Evolutionary conservation across 768 basidiomycete genomes (phyloP).

Genomic region (Tricholoma matsutake): DNA sequence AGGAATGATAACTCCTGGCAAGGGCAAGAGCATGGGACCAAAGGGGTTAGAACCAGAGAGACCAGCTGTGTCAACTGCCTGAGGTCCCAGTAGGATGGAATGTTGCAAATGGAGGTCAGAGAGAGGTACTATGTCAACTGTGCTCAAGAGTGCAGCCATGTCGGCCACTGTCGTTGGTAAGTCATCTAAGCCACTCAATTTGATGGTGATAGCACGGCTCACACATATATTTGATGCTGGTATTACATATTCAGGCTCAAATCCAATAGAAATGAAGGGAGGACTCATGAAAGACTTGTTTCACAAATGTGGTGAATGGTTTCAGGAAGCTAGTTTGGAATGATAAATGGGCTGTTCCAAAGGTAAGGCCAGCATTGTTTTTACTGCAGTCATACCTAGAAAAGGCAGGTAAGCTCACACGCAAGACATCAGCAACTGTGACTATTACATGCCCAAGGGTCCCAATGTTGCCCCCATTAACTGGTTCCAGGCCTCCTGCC

Average conservation of each 20-base stretch:
- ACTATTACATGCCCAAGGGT: background rate
- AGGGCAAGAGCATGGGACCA: background rate
- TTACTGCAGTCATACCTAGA: constrained; percentile 1
- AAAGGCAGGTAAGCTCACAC: background rate
- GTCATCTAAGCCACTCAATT: background rate
- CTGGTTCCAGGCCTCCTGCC: background rate
- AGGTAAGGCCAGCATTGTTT: background rate
- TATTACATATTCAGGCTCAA: background rate
- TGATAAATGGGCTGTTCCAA: background rate
- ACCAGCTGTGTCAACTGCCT: background rate
- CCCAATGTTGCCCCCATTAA: background rate
- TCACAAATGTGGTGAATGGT: background rate
- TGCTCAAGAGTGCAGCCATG: background rate
- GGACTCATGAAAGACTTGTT: background rate
- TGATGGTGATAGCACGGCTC: background rate
- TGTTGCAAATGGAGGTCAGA: background rate
- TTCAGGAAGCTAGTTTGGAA: background rate
- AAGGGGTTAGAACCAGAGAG: background rate
- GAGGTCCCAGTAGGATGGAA: background rate
- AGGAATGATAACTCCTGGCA: background rate
- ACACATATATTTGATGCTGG: background rate
- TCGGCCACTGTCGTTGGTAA: background rate
- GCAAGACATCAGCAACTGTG: background rate
- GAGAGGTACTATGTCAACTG: background rate
- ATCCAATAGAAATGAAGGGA: background rate